A percentile compares a stretch with the other conserved stretches of the same genome.
These are phyloP conservation scores for Phlebopus sp. DNA, from an alignment of 1,284 basidiomycete genomes.

Conservation along the genomic window DNA sequence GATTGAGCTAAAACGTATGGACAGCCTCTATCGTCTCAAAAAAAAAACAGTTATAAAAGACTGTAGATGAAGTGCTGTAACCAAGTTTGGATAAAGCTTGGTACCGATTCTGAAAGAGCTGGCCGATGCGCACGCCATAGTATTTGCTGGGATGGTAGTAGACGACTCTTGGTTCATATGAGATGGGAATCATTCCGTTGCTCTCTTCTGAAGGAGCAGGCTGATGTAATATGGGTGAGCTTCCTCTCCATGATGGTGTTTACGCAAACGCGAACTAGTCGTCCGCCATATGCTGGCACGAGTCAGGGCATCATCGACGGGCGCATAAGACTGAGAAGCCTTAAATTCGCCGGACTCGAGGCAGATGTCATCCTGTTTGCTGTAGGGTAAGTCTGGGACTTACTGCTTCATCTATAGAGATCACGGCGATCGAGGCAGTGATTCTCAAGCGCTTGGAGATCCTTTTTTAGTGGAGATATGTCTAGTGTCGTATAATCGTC, in stretches of 20 bases:
- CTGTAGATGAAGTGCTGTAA: no score
- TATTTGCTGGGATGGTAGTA: no score
- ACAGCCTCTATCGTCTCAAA: constrained; percentile 42
- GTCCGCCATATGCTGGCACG: constrained; percentile 35
- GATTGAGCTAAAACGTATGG: constrained; percentile 60
- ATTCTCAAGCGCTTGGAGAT: constrained; percentile 6
- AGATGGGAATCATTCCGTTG: constrained; percentile 36
- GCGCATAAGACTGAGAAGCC: constrained; percentile 42
- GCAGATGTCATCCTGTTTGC: constrained; percentile 48
- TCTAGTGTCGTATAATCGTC: no score
- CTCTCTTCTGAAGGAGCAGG: constrained; percentile 37
- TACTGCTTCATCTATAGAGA: constrained; percentile 20
- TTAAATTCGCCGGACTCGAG: constrained; percentile 37
- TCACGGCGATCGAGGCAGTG: constrained; percentile 27
- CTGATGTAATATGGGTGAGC: constrained; percentile 40
- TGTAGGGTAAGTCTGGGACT: constrained; percentile 32
- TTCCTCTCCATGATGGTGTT: no score
- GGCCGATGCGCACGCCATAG: no score
- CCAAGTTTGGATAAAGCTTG: no score
- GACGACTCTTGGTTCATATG: constrained; percentile 36
- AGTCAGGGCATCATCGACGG: constrained; percentile 42
- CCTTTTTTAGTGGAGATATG: no score
- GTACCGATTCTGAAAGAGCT: no score
- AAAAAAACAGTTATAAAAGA: no score
- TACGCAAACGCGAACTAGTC: background rate